Evolutionary conservation across 768 basidiomycete species (phyloP).

Genomic region (Phanerodontia chrysosporium): DNA sequence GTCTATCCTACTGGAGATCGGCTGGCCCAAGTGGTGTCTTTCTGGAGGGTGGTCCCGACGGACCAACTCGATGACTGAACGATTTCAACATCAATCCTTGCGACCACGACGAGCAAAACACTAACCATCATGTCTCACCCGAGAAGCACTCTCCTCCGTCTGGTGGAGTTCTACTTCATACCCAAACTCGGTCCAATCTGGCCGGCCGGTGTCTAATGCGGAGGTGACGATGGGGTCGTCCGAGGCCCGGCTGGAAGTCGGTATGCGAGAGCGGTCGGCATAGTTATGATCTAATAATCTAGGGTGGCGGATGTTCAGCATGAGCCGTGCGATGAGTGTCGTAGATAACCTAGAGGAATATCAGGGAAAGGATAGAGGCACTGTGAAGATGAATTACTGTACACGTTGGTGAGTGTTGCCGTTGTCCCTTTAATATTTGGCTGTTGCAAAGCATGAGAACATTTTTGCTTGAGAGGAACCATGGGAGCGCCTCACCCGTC

Average conservation of each 20-base stretch:
- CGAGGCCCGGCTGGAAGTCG: background rate
- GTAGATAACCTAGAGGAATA: slow-evolving; percentile 7
- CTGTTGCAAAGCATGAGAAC: background rate
- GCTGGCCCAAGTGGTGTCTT: background rate
- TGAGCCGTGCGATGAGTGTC: slow-evolving; percentile 8
- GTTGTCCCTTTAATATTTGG: background rate
- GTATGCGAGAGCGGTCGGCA: background rate
- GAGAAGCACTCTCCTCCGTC: background rate
- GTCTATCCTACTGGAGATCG: background rate
- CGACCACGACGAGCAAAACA: too few species aligned
- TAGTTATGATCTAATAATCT: background rate
- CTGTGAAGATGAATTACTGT: background rate
- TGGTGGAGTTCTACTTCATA: background rate
- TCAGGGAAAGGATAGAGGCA: background rate
- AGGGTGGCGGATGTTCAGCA: slow-evolving; percentile 13
- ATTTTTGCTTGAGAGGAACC: background rate
- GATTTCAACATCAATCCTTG: too few species aligned
- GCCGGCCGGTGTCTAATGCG: background rate
- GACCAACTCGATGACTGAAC: background rate
- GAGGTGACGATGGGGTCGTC: background rate
- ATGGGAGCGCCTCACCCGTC: background rate
- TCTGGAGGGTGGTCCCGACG: background rate
- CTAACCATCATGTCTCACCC: too few species aligned
- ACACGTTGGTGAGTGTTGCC: slow-evolving; percentile 7
- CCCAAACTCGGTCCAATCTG: background rate